A percentile compares a stretch with the other conserved stretches of the same genome.
phyloP scores from a whole-genome alignment of 805 yeast species.

The Spathaspora boniae region DNA sequence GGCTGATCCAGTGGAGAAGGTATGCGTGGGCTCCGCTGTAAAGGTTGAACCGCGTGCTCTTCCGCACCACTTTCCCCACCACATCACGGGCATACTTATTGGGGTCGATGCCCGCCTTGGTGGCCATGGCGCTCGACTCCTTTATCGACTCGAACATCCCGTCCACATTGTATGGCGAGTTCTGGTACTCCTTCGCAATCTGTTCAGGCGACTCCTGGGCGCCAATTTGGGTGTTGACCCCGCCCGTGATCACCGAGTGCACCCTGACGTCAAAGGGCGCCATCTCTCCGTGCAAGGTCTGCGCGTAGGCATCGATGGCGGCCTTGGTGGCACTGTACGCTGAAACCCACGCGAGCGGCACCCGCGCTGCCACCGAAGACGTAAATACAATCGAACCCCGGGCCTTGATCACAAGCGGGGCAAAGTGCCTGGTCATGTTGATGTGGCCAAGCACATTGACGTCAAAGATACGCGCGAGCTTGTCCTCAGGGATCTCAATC shows the following conservation, averaged over 20 bases:
- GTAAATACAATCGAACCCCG: constrained; percentile 39
- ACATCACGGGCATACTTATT: constrained; percentile 22
- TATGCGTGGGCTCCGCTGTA: constrained; percentile 21
- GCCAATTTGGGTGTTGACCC: constrained; percentile 32
- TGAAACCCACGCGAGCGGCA: constrained; percentile 31
- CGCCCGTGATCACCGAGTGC: constrained; percentile 37
- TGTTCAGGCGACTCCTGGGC: constrained; percentile 6
- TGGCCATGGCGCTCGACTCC: constrained; percentile 17
- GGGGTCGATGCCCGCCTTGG: constrained; percentile 17
- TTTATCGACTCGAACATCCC: constrained; percentile 17
- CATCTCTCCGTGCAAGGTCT: constrained; percentile 31
- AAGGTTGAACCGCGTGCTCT: constrained; percentile 22
- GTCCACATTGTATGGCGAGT: constrained; percentile 18
- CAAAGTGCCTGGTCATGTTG: constrained; percentile 31
- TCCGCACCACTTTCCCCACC: constrained; percentile 13
- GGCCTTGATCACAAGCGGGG: constrained; percentile 25
- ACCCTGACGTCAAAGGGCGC: constrained; percentile 37
- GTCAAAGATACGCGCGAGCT: constrained; percentile 19
- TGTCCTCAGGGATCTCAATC: constrained; percentile 24
- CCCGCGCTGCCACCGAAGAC: constrained; percentile 30
- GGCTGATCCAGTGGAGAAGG: constrained; percentile 12
- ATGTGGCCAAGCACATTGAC: constrained; percentile 40
- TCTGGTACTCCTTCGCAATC: constrained; percentile 1
- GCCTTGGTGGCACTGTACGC: constrained; percentile 38
- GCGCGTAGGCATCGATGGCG: constrained; percentile 36